These are phyloP conservation scores for Penicillium simplicissimum DNA, from an alignment of 495 filamentous ascomycete species.

Conservation along the genomic window DNA sequence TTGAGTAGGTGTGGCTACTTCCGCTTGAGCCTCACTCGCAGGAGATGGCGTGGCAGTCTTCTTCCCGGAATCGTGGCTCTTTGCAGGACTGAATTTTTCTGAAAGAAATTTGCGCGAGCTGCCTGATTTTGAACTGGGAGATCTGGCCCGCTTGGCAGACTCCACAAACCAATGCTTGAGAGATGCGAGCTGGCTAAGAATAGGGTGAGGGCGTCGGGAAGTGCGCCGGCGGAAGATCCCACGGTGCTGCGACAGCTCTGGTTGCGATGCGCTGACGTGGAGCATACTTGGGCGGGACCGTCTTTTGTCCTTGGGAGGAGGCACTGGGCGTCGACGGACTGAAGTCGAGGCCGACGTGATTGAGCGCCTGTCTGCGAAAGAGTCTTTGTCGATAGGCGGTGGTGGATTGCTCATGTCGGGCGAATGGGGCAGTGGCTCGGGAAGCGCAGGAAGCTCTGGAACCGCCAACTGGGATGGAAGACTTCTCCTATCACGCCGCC, in stretches of 20 bases:
- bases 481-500: conserved; percentile 58
- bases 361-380: conserved; percentile 55
- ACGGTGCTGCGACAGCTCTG: conserved; percentile 59
- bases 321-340: conserved; percentile 69
- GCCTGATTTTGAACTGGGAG: conserved; percentile 51
- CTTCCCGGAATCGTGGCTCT: conserved; percentile 40
- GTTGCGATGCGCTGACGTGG: conserved; percentile 74
- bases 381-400: conserved; percentile 78
- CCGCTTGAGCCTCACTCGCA: conserved; percentile 20
- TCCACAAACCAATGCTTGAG: conserved; percentile 89
- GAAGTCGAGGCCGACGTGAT: conserved; percentile 57
- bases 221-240: conserved; percentile 55
- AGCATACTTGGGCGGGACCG: conserved; percentile 75
- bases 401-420: conserved; percentile 49
- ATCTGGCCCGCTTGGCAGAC: conserved; percentile 71
- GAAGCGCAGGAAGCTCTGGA: conserved; percentile 72
- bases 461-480: conserved; percentile 51
- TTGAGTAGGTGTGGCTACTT: conserved; percentile 44
- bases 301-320: conserved; percentile 81
- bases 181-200: conserved; percentile 76
- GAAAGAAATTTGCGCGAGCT: conserved; percentile 43
- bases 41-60: conserved; percentile 29
- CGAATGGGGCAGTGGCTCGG: conserved; percentile 53
- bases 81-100: conserved; percentile 46
- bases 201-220: conserved; percentile 62